Conservation (phyloP, 345 rosid species). For the Brassica cretica region DNA sequence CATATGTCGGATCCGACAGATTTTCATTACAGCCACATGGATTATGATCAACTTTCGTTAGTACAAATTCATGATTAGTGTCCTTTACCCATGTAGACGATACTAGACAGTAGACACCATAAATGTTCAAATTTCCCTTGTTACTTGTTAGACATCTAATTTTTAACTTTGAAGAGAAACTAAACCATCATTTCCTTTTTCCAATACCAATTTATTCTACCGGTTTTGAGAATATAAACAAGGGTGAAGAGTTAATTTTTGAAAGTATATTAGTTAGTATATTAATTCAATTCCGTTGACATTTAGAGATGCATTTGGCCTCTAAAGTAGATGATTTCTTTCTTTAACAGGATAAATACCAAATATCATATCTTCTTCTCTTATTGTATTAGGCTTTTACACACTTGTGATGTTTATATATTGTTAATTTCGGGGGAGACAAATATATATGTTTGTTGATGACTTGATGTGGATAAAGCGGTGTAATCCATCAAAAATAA, state of each 20-base stretch:
- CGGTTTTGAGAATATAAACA: conserved; percentile 1
- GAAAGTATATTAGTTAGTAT: conserved; percentile 22
- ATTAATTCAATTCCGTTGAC: conserved; percentile 28
- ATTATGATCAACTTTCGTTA: conserved; percentile 6
- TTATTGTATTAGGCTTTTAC: not conserved
- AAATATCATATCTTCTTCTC: not conserved
- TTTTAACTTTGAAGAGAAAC: not conserved
- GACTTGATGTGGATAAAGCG: not conserved
- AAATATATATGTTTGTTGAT: not conserved
- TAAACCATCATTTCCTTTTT: not conserved
- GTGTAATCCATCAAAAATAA: not conserved
- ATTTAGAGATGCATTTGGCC: not conserved
- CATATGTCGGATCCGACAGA: not conserved
- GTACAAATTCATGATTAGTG: not conserved
- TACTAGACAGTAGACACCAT: conserved; percentile 4
- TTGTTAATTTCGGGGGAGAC: not conserved
- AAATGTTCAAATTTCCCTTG: not conserved
- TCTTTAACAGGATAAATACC: not conserved
- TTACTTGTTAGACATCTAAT: not conserved
- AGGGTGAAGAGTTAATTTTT: not conserved
- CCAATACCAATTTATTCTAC: not conserved
- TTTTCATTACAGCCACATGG: conserved; percentile 7
- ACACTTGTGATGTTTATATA: not conserved
- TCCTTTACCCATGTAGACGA: not conserved
- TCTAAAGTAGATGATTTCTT: not conserved